phyloP scores from a whole-genome alignment of 2,329 filamentous ascomycete species.

The Trichoderma sp. region DNA sequence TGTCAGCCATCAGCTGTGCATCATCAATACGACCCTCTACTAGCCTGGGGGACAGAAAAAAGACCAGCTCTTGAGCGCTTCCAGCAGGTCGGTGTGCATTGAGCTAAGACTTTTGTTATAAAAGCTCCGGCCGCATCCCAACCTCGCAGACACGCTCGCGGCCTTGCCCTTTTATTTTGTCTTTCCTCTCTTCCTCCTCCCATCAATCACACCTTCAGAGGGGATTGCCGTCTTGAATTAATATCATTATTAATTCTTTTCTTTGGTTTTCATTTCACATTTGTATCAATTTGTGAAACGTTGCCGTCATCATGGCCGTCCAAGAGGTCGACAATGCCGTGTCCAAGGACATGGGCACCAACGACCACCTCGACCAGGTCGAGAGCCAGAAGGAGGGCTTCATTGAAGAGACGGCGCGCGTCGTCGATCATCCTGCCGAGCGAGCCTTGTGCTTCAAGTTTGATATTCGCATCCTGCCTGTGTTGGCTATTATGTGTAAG shows the following conservation, averaged over 20 bases:
- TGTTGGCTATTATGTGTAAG: slow-evolving; percentile 56
- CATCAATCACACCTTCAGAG: background rate
- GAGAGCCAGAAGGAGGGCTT: slow-evolving; percentile 22
- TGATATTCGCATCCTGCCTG: slow-evolving; percentile 54
- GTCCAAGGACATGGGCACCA: slow-evolving; percentile 12
- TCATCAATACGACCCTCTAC: background rate
- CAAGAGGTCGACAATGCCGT: slow-evolving; percentile 15
- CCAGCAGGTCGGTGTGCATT: slow-evolving; percentile 10
- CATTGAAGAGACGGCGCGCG: slow-evolving; percentile 30
- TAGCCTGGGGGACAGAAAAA: background rate
- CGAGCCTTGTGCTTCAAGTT: slow-evolving; percentile 55
- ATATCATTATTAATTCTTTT: background rate
- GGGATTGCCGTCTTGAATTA: background rate
- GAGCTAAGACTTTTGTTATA: slow-evolving; percentile 4
- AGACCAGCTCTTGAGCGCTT: background rate
- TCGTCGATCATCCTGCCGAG: slow-evolving; percentile 48
- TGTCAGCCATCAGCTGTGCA: slow-evolving; percentile 8
- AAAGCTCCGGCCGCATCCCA: slow-evolving; percentile 4
- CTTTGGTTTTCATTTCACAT: background rate
- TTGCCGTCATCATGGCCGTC: slow-evolving; percentile 10
- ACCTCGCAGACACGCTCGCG: background rate
- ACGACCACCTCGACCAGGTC: slow-evolving; percentile 22
- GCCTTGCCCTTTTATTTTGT: background rate
- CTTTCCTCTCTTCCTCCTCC: background rate
- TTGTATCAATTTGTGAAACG: background rate